A percentile compares a stretch with the other conserved stretches of the same genome.
Evolutionary conservation across 2,329 filamentous ascomycete species (phyloP).

Genomic region (Mycosphaerella arachidis): DNA sequence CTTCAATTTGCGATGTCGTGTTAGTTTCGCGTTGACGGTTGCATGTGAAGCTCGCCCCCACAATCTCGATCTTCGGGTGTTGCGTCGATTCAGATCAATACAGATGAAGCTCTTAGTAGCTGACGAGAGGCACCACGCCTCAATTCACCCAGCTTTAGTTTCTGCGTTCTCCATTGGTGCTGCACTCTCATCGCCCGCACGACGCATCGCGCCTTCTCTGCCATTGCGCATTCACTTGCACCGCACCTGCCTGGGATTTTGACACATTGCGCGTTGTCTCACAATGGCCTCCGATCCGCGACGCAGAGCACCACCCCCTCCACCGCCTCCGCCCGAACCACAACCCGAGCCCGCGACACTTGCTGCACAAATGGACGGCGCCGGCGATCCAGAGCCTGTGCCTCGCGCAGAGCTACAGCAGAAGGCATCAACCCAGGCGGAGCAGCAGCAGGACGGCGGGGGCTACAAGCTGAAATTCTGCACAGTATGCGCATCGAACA

Average conservation of each 20-base stretch:
- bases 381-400: slow-evolving; percentile 13
- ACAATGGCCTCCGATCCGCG: slow-evolving; percentile 45
- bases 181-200: no score
- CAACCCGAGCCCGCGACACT: slow-evolving; percentile 23
- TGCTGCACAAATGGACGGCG: slow-evolving; percentile 16
- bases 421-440: slow-evolving; percentile 27
- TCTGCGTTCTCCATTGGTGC: no score
- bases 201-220: neutral
- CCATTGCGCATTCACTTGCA: neutral
- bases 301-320: slow-evolving; percentile 18
- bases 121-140: no score
- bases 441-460: slow-evolving; percentile 38
- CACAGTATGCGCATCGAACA: slow-evolving; percentile 97
- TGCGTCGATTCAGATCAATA: no score
- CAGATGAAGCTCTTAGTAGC: no score
- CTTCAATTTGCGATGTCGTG: neutral
- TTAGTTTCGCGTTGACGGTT: neutral
- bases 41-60: neutral
- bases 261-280: neutral
- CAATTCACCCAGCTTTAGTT: no score
- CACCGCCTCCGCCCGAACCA: slow-evolving; percentile 49
- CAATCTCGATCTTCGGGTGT: no score
- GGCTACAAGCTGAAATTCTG: slow-evolving; percentile 91
- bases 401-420: neutral
- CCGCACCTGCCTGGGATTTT: no score